Base-by-base conservation (phyloP, 2,329 filamentous ascomycete genomes). In the Fusarium penzigii region DNA sequence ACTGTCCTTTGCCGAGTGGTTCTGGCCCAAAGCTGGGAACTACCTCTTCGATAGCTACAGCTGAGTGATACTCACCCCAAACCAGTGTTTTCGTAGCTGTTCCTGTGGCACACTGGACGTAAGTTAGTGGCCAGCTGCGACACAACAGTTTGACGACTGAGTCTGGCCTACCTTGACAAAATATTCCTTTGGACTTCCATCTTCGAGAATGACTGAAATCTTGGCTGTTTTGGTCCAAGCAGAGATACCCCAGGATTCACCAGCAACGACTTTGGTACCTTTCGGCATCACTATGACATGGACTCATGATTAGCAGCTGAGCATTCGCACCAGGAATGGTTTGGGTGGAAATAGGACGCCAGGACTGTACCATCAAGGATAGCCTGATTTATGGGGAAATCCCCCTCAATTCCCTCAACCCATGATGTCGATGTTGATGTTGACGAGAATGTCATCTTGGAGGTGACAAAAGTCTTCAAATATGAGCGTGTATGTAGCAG, bases 161-260 rank as follows among this genome's bases (percentile, higher is more conserved):
- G 17, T 17, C 5, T n/a, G 11, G n/a, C 48, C 13, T n/a, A 54
- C 52, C 44, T 55, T 55, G 48, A 55, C 14, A 25, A 55, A 55
- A 34, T 44, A 55, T n/a, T 6, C 17, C 20, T 48, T 51, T 12
- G 10, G 11, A n/a, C n/a, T 42, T 29, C 44, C 48, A 32, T 55
- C 48, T 44, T 17, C 32, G 9, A 48, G 29, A n/a, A 40, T 14
- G 14, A 25, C 48, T 3, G 32, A 17, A 2, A 55, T n/a, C 32
- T 51, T 55, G 38, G 44, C 48, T 13, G 52, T 51, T 29, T 32
- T 47, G 5, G 52, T 48, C 52, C 52, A 51, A 12, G 52, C 52
- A 6, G 48, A 51, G 8, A 40, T 41, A 3, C 52, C 52, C 16
- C 39, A 44, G 11, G 20, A 29, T 17, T 47, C 48, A 9, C 29